Evolutionary conservation across 305 asterid genomes (phyloP), one percentile per base, ranked within the genome.

Genomic region (Rubia peregrina): DNA sequence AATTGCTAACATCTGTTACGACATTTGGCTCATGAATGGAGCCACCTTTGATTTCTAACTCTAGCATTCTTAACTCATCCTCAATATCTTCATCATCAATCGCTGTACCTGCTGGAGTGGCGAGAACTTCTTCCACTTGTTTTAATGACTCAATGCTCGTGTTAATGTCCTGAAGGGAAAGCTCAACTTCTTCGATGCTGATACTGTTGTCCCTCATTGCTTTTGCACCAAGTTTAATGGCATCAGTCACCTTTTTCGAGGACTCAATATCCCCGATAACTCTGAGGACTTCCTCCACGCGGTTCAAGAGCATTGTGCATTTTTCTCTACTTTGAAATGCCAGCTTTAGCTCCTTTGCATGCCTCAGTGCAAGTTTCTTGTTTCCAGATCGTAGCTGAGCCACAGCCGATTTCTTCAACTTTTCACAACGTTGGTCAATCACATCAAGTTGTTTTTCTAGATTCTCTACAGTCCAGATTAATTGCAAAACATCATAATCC

Each of bases 161-260:
- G 60, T 81, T 88, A 71, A 91, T 82, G 73, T 91, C 93, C 83
- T 82, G 76, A 77, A 91, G 76, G 82, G 89, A 85, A 74, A 71
- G 77, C 71, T 88, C 88, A 71, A 91, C 89, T 80, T 91, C 89
- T 71, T 88, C 90, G 61, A 83, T 77, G 70, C 79, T 82, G 70
- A 84, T 77, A 78, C 78, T 82, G 74, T 82, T 89, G 78, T 83
- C 93, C 80, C 77, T 82, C 40, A 89, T 79, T 55, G 91, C 93
- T 67, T 43, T 80, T 26, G 88, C 74, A 71, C 98, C 84, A 80
- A 83, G 80, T 78, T 84, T 80, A 61, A 91, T 82, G 78, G 95
- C 94, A 81, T 91, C 92, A 41, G 82, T 76, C 81, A 91, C 93
- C 98, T 87, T 81, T 78, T 81, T 87, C 38, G 92, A 84, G 76